These are phyloP conservation scores for Hortaea sp. DNA, from an alignment of 2,329 filamentous ascomycete species.

Conservation along the genomic window DNA sequence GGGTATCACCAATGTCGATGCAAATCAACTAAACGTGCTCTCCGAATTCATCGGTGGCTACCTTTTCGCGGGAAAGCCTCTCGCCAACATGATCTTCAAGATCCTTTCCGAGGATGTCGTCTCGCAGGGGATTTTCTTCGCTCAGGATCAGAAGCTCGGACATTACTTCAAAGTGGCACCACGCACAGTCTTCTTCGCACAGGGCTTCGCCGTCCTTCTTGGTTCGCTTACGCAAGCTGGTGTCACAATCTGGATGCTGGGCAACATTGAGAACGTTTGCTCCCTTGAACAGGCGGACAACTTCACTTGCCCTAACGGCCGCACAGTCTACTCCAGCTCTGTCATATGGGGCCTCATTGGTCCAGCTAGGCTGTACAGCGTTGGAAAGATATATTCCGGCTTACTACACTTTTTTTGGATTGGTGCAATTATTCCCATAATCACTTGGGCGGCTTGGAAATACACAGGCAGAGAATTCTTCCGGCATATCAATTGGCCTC, in stretches of 20 bases:
- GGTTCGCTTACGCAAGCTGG: constrained; percentile 35
- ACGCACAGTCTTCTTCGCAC: constrained; percentile 36
- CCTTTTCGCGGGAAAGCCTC: constrained; percentile 31
- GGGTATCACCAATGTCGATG: constrained; percentile 56
- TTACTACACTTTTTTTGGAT: constrained; percentile 45
- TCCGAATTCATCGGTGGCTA: constrained; percentile 43
- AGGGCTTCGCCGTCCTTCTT: constrained; percentile 33
- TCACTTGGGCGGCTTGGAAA: constrained; percentile 35
- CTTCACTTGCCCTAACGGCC: constrained; percentile 40
- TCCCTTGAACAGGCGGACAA: constrained; percentile 34
- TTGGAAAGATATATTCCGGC: constrained; percentile 37
- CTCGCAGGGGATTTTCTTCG: constrained; percentile 15
- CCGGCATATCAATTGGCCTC: constrained; percentile 38
- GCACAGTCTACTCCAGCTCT: constrained; percentile 34
- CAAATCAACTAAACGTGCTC: constrained; percentile 29
- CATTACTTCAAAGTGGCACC: constrained; percentile 32
- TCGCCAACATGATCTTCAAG: constrained; percentile 26
- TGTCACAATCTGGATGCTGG: constrained; percentile 39
- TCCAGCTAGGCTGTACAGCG: constrained; percentile 38
- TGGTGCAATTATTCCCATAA: constrained; percentile 32
- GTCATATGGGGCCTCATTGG: constrained; percentile 38
- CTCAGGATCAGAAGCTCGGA: constrained; percentile 21
- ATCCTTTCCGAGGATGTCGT: constrained; percentile 24
- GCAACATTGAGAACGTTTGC: constrained; percentile 32
- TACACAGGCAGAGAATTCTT: constrained; percentile 19